Percentiles rank a stretch among this genome's conserved stretches.
These are phyloP conservation scores for Trypanosoma scelopori DNA, from an alignment of 208 protist species.

Conservation along the genomic window DNA sequence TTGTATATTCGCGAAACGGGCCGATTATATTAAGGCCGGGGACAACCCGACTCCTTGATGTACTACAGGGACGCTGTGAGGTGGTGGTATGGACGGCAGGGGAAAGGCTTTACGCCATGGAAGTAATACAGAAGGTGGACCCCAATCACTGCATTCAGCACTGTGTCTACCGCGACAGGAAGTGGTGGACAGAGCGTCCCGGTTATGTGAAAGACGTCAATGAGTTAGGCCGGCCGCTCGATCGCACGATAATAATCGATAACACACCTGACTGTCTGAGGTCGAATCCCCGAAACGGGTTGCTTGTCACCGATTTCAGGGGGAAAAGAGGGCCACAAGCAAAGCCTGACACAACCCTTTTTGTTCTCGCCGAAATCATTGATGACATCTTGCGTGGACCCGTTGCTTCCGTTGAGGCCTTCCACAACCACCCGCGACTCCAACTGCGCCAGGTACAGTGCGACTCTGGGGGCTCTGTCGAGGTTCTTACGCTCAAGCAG, in stretches of 20 bases:
- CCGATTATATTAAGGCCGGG: constrained; percentile 56
- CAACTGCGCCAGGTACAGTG: constrained; percentile 20
- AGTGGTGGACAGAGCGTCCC: constrained; percentile 29
- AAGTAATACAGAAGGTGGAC: constrained; percentile 29
- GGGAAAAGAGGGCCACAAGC: neutral
- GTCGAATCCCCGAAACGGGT: constrained; percentile 26
- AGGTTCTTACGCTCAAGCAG: constrained; percentile 30
- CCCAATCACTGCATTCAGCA: constrained; percentile 29
- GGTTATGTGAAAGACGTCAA: constrained; percentile 31
- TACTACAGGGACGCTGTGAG: constrained; percentile 53
- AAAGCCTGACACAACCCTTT: constrained; percentile 31
- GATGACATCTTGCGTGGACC: constrained; percentile 26
- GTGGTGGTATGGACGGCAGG: constrained; percentile 77
- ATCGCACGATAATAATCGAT: constrained; percentile 32
- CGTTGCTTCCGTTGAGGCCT: constrained; percentile 19
- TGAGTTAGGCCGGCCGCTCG: constrained; percentile 25
- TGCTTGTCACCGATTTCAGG: constrained; percentile 32
- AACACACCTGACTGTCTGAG: constrained; percentile 32
- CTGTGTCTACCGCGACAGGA: constrained; percentile 30
- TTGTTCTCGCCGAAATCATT: constrained; percentile 35
- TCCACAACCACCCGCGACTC: constrained; percentile 25
- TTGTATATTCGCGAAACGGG: constrained; percentile 63
- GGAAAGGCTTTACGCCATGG: constrained; percentile 54
- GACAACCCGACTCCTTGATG: constrained; percentile 45
- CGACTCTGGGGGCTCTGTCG: constrained; percentile 10